Percentiles rank a stretch among this genome's conserved stretches.
Conservation (phyloP, 192 early-diverging fungal species). For the Podila minutissima region DNA sequence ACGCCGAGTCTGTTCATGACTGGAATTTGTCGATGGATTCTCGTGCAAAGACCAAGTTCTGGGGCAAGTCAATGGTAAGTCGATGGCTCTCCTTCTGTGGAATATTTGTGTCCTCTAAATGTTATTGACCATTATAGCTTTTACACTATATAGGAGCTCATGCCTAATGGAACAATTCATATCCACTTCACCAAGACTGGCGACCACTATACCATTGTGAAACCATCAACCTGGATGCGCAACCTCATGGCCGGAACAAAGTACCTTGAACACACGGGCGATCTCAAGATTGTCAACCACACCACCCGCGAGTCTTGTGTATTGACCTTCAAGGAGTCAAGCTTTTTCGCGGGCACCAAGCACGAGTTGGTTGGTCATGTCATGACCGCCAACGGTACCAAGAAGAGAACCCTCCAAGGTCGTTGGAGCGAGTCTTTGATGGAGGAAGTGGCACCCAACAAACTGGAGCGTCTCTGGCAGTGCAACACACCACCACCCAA, state of each 20-base stretch:
- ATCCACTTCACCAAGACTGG: constrained; percentile 72
- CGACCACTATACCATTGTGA: constrained; percentile 89
- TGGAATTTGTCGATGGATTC: constrained; percentile 92
- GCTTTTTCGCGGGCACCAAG: constrained; percentile 79
- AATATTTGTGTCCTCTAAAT: too few species aligned
- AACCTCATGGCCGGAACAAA: constrained; percentile 89
- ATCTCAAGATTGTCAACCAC: constrained; percentile 83
- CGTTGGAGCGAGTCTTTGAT: constrained; percentile 73
- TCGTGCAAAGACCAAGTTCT: constrained; percentile 95
- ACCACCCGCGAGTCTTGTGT: constrained; percentile 75
- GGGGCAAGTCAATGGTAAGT: constrained; percentile 83
- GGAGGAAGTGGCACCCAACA: constrained; percentile 65
- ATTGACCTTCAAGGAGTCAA: constrained; percentile 90
- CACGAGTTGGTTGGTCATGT: constrained; percentile 80
- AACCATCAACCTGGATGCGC: constrained; percentile 94
- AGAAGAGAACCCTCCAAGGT: constrained; percentile 62
- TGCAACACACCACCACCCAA: constrained; percentile 75
- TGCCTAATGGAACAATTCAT: constrained; percentile 87
- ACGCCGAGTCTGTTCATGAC: constrained; percentile 78
- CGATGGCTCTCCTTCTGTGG: too few species aligned
- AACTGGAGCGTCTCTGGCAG: constrained; percentile 87
- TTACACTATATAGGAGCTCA: constrained; percentile 67
- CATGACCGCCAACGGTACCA: constrained; percentile 57
- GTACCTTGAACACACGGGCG: constrained; percentile 92
- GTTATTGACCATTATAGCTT: too few species aligned